Evolutionary conservation across 441 rosid genomes (phyloP), one percentile per base, ranked within the genome.

Genomic region (Cnidoscolus chayamansa): DNA sequence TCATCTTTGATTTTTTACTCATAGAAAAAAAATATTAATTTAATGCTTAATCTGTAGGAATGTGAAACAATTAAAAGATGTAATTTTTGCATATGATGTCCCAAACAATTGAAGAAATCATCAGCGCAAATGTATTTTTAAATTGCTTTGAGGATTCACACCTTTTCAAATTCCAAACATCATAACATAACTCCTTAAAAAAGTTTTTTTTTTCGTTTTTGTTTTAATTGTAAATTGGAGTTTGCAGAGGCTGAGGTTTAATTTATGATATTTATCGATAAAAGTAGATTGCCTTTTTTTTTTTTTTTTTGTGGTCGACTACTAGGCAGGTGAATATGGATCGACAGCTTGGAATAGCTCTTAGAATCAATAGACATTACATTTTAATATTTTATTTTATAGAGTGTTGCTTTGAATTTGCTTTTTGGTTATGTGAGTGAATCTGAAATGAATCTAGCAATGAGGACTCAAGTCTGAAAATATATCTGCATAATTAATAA

Each of bases 381-480:
- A 63, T 43, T 17, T 37, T 40, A 4, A 4, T 59, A 63, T 43
- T 17, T 37, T 40, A 4, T 19, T 59, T 40, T 7, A 68, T 35
- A 2, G 5, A 12, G 50, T 54, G 48, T 16, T 37, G 16, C 32
- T 17, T 63, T 30, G 7, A 43, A 6, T 49, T 30, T 30, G 48
- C n/a, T 12, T 69, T 69, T 57, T 43, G 43, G 54, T 69, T 4
- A 40, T 9, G 68, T 11, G 31, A n/a, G 10, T 43, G 13, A 7
- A 40, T 37, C 25, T 8, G 17, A 30, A 65, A 43, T 30, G 20
- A 10, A 45, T 40, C 31, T 19, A 65, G 43, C 43, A 49, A 65
- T 58, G 37, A 16, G 45, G n/a, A 2, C 65, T 45, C n/a, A 64
- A 68, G n/a, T 7, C 65, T 45, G 37, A 65, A 69, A 17, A 30